A percentile compares a stretch with the other conserved stretches of the same genome.
Evolutionary conservation across 176 grass and related monocot species (phyloP).

Genomic region (Stipa capillata): DNA sequence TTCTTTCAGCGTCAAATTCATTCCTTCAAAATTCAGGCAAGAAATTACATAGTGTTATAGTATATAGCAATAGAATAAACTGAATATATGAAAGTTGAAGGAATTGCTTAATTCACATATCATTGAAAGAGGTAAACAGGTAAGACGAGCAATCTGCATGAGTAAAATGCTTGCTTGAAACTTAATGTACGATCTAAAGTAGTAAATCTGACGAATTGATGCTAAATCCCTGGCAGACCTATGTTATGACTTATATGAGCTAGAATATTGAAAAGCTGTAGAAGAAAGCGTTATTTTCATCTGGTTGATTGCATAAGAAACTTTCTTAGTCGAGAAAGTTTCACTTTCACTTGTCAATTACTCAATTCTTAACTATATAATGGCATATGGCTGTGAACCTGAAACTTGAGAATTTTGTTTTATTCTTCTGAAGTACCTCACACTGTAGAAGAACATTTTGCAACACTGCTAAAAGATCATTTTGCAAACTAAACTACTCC

Average conservation of each 20-base stretch:
- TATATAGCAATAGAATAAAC: not conserved
- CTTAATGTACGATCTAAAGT: not conserved
- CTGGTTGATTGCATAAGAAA: not conserved
- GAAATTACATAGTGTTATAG: constrained; percentile 11
- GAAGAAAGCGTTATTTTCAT: not conserved
- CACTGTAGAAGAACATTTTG: no score
- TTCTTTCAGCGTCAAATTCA: constrained; percentile 64
- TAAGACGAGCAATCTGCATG: not conserved
- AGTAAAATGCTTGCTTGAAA: not conserved
- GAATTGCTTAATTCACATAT: not conserved
- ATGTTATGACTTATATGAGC: no score
- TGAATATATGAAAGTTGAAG: constrained; percentile 4
- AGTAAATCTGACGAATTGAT: not conserved
- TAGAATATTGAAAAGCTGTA: not conserved
- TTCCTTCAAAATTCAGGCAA: constrained; percentile 53
- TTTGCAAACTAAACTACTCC: not conserved
- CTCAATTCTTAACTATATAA: no score
- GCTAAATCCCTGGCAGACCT: not conserved
- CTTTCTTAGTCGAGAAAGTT: not conserved
- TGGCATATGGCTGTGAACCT: no score
- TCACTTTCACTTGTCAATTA: not conserved
- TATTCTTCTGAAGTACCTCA: no score
- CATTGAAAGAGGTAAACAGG: not conserved
- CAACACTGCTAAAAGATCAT: not conserved
- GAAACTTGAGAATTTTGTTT: not conserved